Percentiles rank a stretch among this genome's conserved stretches.
Evolutionary conservation across 495 filamentous ascomycete species (phyloP).

Genomic region (Aspergillus olivimuriae): DNA sequence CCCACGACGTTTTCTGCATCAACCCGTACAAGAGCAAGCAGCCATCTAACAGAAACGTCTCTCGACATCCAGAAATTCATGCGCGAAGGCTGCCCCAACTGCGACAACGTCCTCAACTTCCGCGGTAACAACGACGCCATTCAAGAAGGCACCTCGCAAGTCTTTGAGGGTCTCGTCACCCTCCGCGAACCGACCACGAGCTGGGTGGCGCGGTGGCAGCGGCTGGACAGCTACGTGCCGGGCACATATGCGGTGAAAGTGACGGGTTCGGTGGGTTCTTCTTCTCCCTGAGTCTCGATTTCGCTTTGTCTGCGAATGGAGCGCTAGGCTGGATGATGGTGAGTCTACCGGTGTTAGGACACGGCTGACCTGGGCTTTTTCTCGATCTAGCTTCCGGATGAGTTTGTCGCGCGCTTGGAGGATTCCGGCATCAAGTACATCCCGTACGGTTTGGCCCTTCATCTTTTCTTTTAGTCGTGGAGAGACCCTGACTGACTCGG

Average conservation of each 20-base stretch:
- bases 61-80: conserved; percentile 58
- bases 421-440: conserved; percentile 66
- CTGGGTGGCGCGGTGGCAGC: conserved; percentile 93
- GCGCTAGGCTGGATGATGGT: too few species aligned
- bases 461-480: background rate
- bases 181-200: conserved; percentile 68
- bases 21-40: background rate
- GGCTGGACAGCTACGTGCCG: conserved; percentile 76
- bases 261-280: conserved; percentile 55
- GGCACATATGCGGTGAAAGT: conserved; percentile 95
- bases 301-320: too few species aligned
- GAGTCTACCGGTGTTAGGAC: too few species aligned
- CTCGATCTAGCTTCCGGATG: conserved; percentile 48
- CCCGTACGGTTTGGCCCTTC: conserved; percentile 49
- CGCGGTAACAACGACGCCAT: conserved; percentile 70
- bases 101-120: conserved; percentile 83
- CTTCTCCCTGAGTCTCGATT: background rate
- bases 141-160: conserved; percentile 87
- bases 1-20: background rate
- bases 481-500: conserved; percentile 7
- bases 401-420: conserved; percentile 58
- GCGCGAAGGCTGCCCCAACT: conserved; percentile 89
- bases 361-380: background rate
- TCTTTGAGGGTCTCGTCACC: conserved; percentile 84
- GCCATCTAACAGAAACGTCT: conserved; percentile 2